Conservation (phyloP, 1,284 basidiomycete species). For the Sanghuangporus weigelae region DNA sequence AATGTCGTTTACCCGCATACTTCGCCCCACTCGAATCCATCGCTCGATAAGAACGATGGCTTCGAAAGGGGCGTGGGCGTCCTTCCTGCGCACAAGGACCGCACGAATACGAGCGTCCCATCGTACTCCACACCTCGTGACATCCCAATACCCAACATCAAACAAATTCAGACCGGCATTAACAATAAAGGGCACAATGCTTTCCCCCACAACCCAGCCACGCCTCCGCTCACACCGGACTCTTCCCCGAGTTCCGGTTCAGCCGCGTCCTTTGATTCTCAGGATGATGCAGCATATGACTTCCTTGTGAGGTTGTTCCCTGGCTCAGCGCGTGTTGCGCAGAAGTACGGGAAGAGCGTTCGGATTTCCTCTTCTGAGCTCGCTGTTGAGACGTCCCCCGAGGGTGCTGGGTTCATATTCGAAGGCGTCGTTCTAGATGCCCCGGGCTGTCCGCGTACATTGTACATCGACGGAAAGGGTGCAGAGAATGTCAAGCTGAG, state of each 20-base stretch:
- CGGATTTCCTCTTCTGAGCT: slow-evolving; percentile 63
- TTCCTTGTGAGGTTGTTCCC: slow-evolving; percentile 75
- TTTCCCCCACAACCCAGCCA: slow-evolving; percentile 36
- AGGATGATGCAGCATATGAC: slow-evolving; percentile 47
- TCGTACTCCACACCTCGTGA: slow-evolving; percentile 9
- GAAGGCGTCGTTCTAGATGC: slow-evolving; percentile 72
- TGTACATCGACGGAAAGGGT: slow-evolving; percentile 78
- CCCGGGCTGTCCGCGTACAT: slow-evolving; percentile 62
- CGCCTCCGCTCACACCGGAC: slow-evolving; percentile 65
- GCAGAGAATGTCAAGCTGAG: slow-evolving; percentile 69
- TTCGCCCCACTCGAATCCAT: slow-evolving; percentile 10
- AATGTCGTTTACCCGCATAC: slow-evolving; percentile 14
- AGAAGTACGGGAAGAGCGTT: slow-evolving; percentile 67
- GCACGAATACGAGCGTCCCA: slow-evolving; percentile 13
- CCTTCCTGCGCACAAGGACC: slow-evolving; percentile 26
- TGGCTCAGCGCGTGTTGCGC: slow-evolving; percentile 48
- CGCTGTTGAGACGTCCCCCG: slow-evolving; percentile 29
- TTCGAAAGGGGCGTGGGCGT: background rate
- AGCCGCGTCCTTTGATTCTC: slow-evolving; percentile 18
- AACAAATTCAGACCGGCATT: background rate
- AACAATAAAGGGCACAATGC: slow-evolving; percentile 2
- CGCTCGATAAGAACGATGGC: background rate
- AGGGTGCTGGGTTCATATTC: slow-evolving; percentile 38
- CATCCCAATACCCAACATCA: background rate
- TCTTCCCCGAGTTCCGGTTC: slow-evolving; percentile 21